These are phyloP conservation scores for Chlorencoelia australis DNA, from an alignment of 2,329 filamentous ascomycete genomes.

Conservation along the genomic window DNA sequence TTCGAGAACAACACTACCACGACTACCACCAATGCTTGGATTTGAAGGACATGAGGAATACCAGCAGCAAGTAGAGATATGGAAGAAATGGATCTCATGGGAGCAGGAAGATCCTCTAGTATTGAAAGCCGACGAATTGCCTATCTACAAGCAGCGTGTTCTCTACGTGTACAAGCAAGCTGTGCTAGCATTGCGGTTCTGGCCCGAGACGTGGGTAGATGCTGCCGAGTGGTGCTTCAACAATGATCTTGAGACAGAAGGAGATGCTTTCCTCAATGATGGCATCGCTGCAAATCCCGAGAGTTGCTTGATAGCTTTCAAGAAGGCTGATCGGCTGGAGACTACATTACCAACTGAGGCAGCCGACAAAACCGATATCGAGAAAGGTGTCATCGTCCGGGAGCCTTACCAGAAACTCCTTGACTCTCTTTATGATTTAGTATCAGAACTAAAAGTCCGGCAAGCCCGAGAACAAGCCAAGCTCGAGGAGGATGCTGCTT, in stretches of 20 bases:
- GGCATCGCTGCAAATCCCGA: constrained; percentile 88
- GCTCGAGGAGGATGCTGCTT: constrained; percentile 39
- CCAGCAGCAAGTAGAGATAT: constrained; percentile 71
- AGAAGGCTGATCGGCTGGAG: constrained; percentile 81
- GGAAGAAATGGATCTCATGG: constrained; percentile 92
- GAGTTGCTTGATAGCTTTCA: constrained; percentile 81
- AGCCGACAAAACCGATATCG: constrained; percentile 54
- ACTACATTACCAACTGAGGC: constrained; percentile 68
- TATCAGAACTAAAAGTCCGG: constrained; percentile 59
- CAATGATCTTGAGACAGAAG: constrained; percentile 59
- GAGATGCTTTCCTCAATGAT: constrained; percentile 60
- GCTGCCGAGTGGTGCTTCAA: constrained; percentile 87
- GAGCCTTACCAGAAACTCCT: constrained; percentile 77
- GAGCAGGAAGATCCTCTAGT: constrained; percentile 89
- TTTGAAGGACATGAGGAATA: constrained; percentile 85
- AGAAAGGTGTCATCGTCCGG: constrained; percentile 54
- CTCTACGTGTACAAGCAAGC: constrained; percentile 91
- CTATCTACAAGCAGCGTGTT: constrained; percentile 66
- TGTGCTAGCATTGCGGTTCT: constrained; percentile 85
- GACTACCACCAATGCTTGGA: constrained; percentile 71
- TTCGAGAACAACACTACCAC: constrained; percentile 66
- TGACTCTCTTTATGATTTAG: constrained; percentile 78
- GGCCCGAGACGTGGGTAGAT: constrained; percentile 93
- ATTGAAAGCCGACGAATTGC: constrained; percentile 69
- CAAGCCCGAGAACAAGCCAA: constrained; percentile 48